Evolutionary conservation across 805 yeast genomes (phyloP).

Genomic region (Lipomyces starkeyi): DNA sequence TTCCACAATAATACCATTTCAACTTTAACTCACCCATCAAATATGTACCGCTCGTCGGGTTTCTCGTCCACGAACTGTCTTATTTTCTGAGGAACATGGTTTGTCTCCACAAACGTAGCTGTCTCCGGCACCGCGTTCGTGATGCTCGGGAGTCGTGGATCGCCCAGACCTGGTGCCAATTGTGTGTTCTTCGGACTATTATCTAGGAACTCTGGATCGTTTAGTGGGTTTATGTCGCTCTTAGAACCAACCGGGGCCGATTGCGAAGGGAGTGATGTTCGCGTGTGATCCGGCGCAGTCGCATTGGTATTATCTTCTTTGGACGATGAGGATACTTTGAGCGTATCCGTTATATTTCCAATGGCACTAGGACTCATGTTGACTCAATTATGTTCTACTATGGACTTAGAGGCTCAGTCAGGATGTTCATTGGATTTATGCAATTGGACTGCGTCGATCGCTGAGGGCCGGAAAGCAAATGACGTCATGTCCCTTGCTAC

Average conservation of each 20-base stretch:
- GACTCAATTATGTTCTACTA: not conserved
- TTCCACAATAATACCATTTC: not conserved
- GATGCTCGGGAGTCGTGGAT: not conserved
- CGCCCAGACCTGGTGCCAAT: not conserved
- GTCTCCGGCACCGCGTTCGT: not conserved
- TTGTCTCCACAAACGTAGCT: not conserved
- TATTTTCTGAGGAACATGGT: not conserved
- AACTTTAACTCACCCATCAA: conserved; percentile 21
- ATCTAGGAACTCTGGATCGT: not conserved
- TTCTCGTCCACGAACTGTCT: conserved; percentile 20
- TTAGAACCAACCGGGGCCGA: not conserved
- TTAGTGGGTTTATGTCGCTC: not conserved
- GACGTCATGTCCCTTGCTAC: not conserved
- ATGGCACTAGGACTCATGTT: not conserved
- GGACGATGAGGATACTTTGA: not conserved
- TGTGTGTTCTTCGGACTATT: not conserved
- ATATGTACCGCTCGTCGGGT: conserved; percentile 15
- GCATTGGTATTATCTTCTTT: not conserved
- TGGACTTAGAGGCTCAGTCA: not conserved
- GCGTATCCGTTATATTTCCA: not conserved
- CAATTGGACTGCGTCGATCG: not conserved
- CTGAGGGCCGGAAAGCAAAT: not conserved
- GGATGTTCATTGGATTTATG: not conserved
- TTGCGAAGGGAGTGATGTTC: not conserved
- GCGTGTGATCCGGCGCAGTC: not conserved